These are phyloP conservation scores for Domatiomyces globalis DNA, from an alignment of 2,329 filamentous ascomycete species.

Conservation along the genomic window DNA sequence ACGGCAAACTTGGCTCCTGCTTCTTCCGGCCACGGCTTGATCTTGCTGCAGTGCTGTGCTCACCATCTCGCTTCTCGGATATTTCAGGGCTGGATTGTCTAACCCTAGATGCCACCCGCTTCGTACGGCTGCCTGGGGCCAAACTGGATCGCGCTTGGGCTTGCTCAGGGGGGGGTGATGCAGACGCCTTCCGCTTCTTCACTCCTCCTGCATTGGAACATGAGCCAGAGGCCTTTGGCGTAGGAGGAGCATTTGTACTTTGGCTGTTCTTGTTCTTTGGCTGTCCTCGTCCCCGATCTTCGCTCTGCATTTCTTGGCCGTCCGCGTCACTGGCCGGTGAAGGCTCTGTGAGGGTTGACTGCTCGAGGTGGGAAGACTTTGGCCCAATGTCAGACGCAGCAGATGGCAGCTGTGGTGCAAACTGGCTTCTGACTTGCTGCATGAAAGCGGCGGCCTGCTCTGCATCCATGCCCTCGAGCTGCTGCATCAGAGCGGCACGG, in stretches of 20 bases:
- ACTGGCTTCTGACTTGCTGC: background rate
- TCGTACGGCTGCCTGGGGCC: constrained; percentile 9
- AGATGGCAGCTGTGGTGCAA: background rate
- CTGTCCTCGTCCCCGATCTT: too few relatives aligned
- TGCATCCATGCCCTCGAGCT: constrained; percentile 1
- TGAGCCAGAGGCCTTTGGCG: background rate
- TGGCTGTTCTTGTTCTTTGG: background rate
- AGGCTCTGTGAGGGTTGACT: background rate
- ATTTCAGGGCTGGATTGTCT: background rate
- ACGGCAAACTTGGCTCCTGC: background rate
- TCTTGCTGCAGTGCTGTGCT: background rate
- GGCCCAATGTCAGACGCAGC: too few relatives aligned
- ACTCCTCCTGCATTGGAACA: background rate
- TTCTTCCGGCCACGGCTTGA: background rate
- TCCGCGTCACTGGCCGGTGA: background rate
- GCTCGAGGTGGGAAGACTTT: background rate
- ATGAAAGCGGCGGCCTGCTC: background rate
- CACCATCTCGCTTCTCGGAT: background rate
- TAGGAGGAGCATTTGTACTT: background rate
- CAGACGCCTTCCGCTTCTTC: constrained; percentile 13
- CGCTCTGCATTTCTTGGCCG: background rate
- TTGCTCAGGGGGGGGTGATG: constrained; percentile 3
- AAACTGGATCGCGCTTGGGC: constrained; percentile 2
- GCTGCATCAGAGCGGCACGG: background rate
- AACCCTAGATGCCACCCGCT: constrained; percentile 10